Percentiles rank a stretch among this genome's conserved stretches.
phyloP scores from a whole-genome alignment of 768 basidiomycete species.

The Leucocoprinus birnbaumii region DNA sequence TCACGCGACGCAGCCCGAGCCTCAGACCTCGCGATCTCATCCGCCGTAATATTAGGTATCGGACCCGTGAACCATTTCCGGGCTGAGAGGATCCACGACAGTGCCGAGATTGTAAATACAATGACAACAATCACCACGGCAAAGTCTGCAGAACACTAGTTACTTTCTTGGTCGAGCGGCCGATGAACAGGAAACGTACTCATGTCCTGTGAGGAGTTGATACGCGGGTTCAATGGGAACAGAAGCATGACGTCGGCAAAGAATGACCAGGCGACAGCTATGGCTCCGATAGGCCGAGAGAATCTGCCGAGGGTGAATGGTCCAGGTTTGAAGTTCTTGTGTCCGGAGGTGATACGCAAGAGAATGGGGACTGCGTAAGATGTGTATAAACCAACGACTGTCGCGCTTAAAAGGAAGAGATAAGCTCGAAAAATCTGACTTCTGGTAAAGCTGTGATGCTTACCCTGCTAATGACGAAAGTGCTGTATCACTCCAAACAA shows the following conservation, averaged over 20 bases:
- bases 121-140: conserved; percentile 62
- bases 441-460: background rate
- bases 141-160: conserved; percentile 45
- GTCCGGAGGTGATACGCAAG: conserved; percentile 31
- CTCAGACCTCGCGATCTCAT: conserved; percentile 6
- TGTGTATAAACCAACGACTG: conserved; percentile 21
- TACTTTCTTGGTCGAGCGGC: background rate
- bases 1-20: no score
- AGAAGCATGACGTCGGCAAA: conserved; percentile 31
- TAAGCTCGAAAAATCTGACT: background rate
- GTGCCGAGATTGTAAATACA: conserved; percentile 62
- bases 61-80: conserved; percentile 72
- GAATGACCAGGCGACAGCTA: conserved; percentile 25
- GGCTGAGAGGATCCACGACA: conserved; percentile 66
- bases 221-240: conserved; percentile 26
- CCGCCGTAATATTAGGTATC: conserved; percentile 43
- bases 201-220: conserved; percentile 23
- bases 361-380: conserved; percentile 36
- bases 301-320: conserved; percentile 30
- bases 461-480: conserved; percentile 33
- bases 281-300: conserved; percentile 26
- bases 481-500: conserved; percentile 30
- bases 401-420: background rate
- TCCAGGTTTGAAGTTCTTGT: conserved; percentile 27
- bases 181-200: conserved; percentile 22